Percentiles rank a stretch among this genome's conserved stretches.
Conservation (phyloP, 83 land plant species). For the Picea abies region DNA sequence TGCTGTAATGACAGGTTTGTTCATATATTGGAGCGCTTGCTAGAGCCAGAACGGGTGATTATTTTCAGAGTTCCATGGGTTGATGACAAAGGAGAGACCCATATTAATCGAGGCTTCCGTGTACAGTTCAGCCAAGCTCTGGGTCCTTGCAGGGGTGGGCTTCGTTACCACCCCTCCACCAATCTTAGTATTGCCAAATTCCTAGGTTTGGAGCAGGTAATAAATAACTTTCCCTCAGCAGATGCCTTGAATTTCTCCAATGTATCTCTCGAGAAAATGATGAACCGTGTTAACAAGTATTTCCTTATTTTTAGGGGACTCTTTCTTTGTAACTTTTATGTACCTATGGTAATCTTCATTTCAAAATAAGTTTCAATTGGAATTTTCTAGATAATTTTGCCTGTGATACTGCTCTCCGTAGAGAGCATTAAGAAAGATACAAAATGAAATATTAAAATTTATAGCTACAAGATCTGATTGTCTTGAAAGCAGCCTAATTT, state of each 20-base stretch:
- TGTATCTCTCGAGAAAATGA: background rate
- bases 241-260: background rate
- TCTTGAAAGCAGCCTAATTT: background rate
- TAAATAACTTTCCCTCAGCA: background rate
- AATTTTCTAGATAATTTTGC: background rate
- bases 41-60: constrained; percentile 94
- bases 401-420: background rate
- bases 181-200: constrained; percentile 91
- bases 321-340: background rate
- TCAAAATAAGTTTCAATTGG: background rate
- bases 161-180: constrained; percentile 92
- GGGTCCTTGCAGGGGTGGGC: constrained; percentile 98
- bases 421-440: background rate
- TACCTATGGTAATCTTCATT: background rate
- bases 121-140: constrained; percentile 94
- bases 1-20: constrained; percentile 61
- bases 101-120: constrained; percentile 94
- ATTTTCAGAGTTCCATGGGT: constrained; percentile 99
- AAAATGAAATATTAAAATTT: constrained; percentile 2
- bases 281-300: background rate
- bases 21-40: constrained; percentile 91
- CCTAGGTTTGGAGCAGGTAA: constrained; percentile 95
- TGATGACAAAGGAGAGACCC: constrained; percentile 97
- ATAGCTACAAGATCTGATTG: background rate
- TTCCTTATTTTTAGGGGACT: background rate